Evolutionary conservation across 2,329 filamentous ascomycete species (phyloP).

Genomic region (Apiospora marii): DNA sequence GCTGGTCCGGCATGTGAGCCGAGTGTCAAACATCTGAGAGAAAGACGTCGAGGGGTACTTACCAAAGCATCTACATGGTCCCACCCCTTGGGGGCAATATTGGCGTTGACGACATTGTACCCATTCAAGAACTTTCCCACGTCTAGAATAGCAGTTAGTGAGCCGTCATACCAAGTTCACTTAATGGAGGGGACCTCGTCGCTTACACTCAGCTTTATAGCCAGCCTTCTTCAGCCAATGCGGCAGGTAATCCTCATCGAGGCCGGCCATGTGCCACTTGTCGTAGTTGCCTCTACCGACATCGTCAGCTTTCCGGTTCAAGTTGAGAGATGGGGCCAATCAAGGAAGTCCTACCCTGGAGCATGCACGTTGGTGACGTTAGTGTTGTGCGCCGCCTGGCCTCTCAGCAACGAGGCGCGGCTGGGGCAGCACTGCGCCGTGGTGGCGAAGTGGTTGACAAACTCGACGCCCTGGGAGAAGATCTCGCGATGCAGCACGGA

Average conservation of each 20-base stretch:
- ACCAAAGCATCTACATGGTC: slow-evolving; percentile 37
- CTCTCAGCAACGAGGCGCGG: slow-evolving; percentile 70
- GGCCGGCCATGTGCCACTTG: slow-evolving; percentile 70
- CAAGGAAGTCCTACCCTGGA: slow-evolving; percentile 48
- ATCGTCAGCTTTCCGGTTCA: neutral
- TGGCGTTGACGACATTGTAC: slow-evolving; percentile 41
- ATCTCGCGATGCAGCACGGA: slow-evolving; percentile 60
- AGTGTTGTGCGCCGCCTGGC: slow-evolving; percentile 73
- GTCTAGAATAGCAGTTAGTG: slow-evolving; percentile 48
- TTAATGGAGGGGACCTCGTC: neutral
- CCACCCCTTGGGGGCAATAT: slow-evolving; percentile 55
- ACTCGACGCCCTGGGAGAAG: slow-evolving; percentile 53
- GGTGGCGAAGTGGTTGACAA: slow-evolving; percentile 70
- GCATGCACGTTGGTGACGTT: slow-evolving; percentile 66
- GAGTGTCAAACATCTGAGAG: neutral
- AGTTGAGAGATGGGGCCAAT: too few species aligned
- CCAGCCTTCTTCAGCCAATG: slow-evolving; percentile 74
- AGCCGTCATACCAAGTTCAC: neutral
- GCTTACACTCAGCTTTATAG: slow-evolving; percentile 67
- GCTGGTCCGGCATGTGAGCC: neutral
- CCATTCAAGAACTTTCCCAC: slow-evolving; percentile 77
- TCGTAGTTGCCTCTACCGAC: slow-evolving; percentile 64
- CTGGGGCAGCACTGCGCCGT: slow-evolving; percentile 74
- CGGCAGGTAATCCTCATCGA: slow-evolving; percentile 73
- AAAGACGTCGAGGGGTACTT: neutral